phyloP scores from a whole-genome alignment of 352 stramenopile species.

The Globisporangium middletonii region DNA sequence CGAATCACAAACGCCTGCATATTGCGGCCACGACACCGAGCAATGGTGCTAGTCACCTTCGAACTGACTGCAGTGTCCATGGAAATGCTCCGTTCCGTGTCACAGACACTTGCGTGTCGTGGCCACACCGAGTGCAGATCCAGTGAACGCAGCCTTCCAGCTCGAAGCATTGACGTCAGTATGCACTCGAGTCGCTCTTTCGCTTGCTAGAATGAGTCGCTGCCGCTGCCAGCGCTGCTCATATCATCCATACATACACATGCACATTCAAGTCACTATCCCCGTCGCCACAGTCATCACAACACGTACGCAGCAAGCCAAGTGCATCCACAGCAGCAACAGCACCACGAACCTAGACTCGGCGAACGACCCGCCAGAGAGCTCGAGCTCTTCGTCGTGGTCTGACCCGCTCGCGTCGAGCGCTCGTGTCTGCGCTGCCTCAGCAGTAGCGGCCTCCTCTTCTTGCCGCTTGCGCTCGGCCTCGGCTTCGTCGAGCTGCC shows the following conservation, averaged over 20 bases:
- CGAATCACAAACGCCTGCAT: no score
- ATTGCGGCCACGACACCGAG: no score
- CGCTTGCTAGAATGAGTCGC: slow-evolving; percentile 42
- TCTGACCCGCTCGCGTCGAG: slow-evolving; percentile 27
- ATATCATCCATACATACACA: slow-evolving; percentile 2
- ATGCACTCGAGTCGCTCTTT: no score
- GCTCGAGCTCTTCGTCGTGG: slow-evolving; percentile 33
- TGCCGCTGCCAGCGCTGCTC: slow-evolving; percentile 40
- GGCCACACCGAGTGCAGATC: no score
- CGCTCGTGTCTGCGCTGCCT: neutral
- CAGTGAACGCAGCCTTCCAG: no score
- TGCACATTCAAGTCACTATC: neutral
- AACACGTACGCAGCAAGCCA: neutral
- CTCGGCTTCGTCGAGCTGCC: slow-evolving; percentile 35
- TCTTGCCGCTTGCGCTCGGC: slow-evolving; percentile 27
- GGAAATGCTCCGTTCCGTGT: no score
- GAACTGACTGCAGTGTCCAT: no score
- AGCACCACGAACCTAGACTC: slow-evolving; percentile 41
- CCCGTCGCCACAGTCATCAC: neutral
- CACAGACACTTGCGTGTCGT: no score
- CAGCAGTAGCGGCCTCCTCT: slow-evolving; percentile 26
- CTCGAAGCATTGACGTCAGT: no score
- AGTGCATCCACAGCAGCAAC: neutral
- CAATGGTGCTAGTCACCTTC: no score
- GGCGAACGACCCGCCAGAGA: slow-evolving; percentile 55